Evolutionary conservation across 176 grass and related monocot genomes (phyloP).

Genomic region (Triticum urartu): DNA sequence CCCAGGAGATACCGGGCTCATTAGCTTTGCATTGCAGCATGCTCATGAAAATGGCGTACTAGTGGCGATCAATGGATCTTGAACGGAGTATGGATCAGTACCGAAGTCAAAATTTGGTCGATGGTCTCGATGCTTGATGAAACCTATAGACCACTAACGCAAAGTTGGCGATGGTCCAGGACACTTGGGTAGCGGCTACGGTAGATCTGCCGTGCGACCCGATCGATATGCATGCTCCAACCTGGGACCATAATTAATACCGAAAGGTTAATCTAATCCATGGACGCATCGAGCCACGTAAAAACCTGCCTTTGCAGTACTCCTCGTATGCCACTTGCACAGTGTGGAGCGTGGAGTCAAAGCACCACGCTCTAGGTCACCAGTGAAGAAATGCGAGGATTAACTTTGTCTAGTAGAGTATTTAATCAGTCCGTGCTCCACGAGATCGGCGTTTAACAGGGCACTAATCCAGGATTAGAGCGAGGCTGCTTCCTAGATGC

Average conservation of each 20-base stretch:
- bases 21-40: neutral
- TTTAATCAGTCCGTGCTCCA: neutral
- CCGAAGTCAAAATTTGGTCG: no score
- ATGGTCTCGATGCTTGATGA: no score
- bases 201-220: no score
- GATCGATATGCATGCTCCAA: no score
- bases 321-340: neutral
- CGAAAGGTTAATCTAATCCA: slow-evolving; percentile 13
- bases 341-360: slow-evolving; percentile 48
- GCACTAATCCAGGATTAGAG: slow-evolving; percentile 61
- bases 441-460: slow-evolving; percentile 10
- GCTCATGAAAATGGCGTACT: no score
- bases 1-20: slow-evolving; percentile 18
- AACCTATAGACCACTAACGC: no score
- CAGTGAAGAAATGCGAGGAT: slow-evolving; percentile 23
- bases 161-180: no score
- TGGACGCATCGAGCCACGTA: slow-evolving; percentile 53
- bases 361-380: neutral
- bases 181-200: no score
- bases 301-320: slow-evolving; percentile 17
- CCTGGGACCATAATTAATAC: neutral
- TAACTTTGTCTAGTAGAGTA: slow-evolving; percentile 8
- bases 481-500: slow-evolving; percentile 39
- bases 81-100: no score
- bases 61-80: no score